phyloP scores from a whole-genome alignment of 192 early-diverging fungal genomes.

The Obelidium mucronatum region DNA sequence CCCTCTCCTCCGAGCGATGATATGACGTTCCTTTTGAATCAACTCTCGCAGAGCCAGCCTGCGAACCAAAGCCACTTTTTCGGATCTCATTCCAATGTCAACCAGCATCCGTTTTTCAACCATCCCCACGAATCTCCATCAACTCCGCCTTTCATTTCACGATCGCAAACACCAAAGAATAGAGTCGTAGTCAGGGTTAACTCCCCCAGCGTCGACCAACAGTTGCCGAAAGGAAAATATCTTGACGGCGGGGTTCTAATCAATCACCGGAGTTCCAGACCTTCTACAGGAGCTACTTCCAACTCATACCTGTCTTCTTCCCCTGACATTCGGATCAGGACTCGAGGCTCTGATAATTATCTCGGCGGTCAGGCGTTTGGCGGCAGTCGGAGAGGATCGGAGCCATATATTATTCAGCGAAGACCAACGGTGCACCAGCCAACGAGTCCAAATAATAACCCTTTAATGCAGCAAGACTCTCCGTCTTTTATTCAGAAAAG shows the following conservation, averaged over 20 bases:
- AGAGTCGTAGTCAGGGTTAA: background rate
- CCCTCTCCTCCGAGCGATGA: background rate
- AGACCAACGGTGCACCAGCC: background rate
- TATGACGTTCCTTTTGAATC: background rate
- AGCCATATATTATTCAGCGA: background rate
- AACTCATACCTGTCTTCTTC: background rate
- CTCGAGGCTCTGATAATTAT: background rate
- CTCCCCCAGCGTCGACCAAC: background rate
- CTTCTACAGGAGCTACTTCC: background rate
- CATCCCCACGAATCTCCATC: background rate
- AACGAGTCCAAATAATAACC: background rate
- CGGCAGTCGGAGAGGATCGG: background rate
- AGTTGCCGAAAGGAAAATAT: background rate
- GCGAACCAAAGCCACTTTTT: background rate
- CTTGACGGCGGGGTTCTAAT: background rate
- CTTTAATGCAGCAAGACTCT: background rate
- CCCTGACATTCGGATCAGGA: no score
- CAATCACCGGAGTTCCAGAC: background rate
- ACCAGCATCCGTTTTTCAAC: background rate
- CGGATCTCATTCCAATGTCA: no score
- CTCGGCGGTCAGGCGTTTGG: background rate
- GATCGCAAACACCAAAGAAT: background rate
- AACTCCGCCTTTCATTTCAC: background rate
- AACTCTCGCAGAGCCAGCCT: background rate
- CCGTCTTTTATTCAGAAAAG: background rate